Evolutionary conservation across 2,329 filamentous ascomycete genomes (phyloP), one percentile per base, ranked within the genome.

Genomic region (Colletotrichum camelliae): DNA sequence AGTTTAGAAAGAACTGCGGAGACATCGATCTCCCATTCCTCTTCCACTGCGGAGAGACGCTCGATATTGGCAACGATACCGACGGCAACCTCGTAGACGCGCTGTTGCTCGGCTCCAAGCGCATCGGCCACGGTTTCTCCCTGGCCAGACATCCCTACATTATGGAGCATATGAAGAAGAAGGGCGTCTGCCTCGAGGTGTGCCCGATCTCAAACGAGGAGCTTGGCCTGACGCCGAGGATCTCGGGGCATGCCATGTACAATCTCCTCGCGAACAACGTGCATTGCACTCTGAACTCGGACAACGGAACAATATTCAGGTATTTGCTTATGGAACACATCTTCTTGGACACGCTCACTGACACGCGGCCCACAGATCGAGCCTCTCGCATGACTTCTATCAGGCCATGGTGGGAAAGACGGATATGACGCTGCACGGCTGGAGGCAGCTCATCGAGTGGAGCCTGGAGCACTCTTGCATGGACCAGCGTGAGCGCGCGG

Each of bases 161-260:
- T n/a, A 90, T 95, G 83, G 85, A 92, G 77, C 85, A 89, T 66
- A 94, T 95, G 89, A 92, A 90, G 82, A 84, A 87, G 74, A 86
- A 87, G n/a, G 87, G 88, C 12, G 90, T 95, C 39, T 94, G 93
- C 78, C 87, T 96, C n/a, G 94, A 96, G 84, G 85, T 94, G 2
- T 95, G 94, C 79, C 94, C 94, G 1, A 95, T 95, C 66, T 95
- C 93, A 1, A 96, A 95, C 80, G 94, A 96, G 85, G 87, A 95
- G 1, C 85, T 95, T 21, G 93, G 94, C 39, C 87, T 96, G 21
- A 94, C 93, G 67, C 89, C 92, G 10, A 89, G 91, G 61, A 89
- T 92, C 72, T 88, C 89, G 48, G 92, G 93, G 15, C 94, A 95
- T 79, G 85, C 92, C 18, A 91, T 93, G 81, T 94, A 94, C 52